Conservation (phyloP, 2,329 filamentous ascomycete species). For the Ceratocystis destructans region DNA sequence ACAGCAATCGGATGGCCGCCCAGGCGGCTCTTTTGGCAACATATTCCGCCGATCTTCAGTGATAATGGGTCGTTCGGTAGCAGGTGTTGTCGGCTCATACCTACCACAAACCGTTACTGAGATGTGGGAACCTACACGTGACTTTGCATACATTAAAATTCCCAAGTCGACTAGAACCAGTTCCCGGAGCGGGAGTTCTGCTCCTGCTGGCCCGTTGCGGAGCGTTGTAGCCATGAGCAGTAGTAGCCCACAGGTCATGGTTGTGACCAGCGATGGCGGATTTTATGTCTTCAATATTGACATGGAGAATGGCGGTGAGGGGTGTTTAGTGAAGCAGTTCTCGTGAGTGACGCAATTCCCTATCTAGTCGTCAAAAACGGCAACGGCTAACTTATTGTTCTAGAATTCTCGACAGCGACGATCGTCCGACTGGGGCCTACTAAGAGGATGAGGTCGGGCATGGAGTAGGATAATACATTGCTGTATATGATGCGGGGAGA, state of each 20-base stretch:
- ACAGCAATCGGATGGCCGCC: neutral
- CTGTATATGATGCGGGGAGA: neutral
- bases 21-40: conserved; percentile 61
- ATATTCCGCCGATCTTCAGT: conserved; percentile 91
- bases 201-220: conserved; percentile 39
- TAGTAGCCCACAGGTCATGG: conserved; percentile 91
- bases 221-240: conserved; percentile 97
- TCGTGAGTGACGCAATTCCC: neutral
- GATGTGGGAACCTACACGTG: conserved; percentile 90
- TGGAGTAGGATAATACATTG: neutral
- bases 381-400: conserved; percentile 32
- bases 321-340: conserved; percentile 77
- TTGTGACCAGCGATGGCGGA: conserved; percentile 87
- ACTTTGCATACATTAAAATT: conserved; percentile 94
- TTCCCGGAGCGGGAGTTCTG: conserved; percentile 26
- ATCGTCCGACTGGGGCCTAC: neutral
- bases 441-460: neutral
- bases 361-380: neutral
- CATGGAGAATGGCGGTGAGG: conserved; percentile 86
- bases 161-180: conserved; percentile 40
- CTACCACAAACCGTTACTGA: conserved; percentile 86
- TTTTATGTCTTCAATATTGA: conserved; percentile 96
- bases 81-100: conserved; percentile 80
- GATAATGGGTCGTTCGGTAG: conserved; percentile 78
- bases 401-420: conserved; percentile 3